phyloP scores from a whole-genome alignment of 805 yeast species.

The Lachancea lanzarotensis region DNA sequence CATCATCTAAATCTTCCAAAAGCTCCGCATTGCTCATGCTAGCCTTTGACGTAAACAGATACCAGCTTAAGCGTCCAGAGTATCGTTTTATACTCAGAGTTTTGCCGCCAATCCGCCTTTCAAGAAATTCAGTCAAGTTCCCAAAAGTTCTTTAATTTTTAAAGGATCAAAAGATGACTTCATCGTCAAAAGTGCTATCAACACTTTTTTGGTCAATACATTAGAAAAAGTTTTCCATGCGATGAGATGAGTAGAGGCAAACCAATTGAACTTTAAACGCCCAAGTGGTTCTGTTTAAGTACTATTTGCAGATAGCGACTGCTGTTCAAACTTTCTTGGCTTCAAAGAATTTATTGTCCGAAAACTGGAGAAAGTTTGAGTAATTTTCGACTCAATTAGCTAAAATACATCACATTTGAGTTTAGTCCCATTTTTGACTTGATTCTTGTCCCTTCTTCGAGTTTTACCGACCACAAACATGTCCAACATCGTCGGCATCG shows the following conservation, averaged over 20 bases:
- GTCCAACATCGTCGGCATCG: conserved; percentile 71
- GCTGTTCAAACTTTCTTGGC: too few species aligned
- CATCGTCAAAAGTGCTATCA: background rate
- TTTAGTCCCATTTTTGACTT: background rate
- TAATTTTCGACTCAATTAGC: background rate
- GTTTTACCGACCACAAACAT: conserved; percentile 6
- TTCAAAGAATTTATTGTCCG: too few species aligned
- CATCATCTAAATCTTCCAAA: conserved; percentile 9
- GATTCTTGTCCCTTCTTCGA: background rate
- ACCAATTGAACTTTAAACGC: too few species aligned
- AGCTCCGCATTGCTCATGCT: conserved; percentile 8
- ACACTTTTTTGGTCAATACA: background rate
- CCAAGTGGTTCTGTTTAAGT: background rate
- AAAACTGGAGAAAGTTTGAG: background rate
- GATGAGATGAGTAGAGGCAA: background rate
- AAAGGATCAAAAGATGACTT: background rate
- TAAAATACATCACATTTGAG: background rate
- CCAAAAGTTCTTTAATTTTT: background rate
- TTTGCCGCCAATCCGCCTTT: conserved; percentile 1
- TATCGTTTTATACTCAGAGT: too few species aligned
- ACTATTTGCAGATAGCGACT: background rate
- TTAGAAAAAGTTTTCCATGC: conserved; percentile 1
- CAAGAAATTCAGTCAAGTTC: background rate
- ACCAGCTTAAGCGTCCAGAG: too few species aligned
- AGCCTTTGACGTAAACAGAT: background rate